These are phyloP conservation scores for Pilobolus umbonatus DNA, from an alignment of 192 early-diverging fungal species.

Conservation along the genomic window DNA sequence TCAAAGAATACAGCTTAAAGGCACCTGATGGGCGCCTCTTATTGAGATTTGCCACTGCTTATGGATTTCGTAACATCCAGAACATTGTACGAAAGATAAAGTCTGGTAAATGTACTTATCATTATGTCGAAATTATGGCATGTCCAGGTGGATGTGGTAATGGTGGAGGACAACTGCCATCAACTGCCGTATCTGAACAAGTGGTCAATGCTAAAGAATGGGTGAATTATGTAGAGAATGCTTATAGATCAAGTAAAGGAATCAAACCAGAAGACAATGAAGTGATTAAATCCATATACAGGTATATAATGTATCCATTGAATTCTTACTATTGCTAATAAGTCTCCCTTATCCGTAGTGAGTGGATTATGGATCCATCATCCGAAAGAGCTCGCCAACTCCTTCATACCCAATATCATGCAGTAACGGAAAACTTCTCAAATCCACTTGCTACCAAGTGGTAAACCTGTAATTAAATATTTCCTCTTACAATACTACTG, in stretches of 20 bases:
- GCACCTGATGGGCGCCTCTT: slow-evolving; percentile 41
- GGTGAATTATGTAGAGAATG: slow-evolving; percentile 62
- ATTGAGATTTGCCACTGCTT: slow-evolving; percentile 81
- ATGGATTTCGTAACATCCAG: slow-evolving; percentile 98
- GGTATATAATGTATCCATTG: slow-evolving; percentile 21
- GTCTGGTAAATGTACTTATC: slow-evolving; percentile 64
- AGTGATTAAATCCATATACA: slow-evolving; percentile 56
- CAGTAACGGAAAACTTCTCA: slow-evolving; percentile 63
- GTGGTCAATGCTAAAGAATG: slow-evolving; percentile 60
- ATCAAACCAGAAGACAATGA: slow-evolving; percentile 66
- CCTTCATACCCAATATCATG: slow-evolving; percentile 85
- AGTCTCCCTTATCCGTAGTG: slow-evolving; percentile 31
- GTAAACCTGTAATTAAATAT: too few species aligned
- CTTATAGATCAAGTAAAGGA: slow-evolving; percentile 52
- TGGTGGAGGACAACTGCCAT: slow-evolving; percentile 92
- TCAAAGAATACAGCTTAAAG: slow-evolving; percentile 61
- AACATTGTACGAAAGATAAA: slow-evolving; percentile 97
- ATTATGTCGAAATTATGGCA: slow-evolving; percentile 97
- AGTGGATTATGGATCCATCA: slow-evolving; percentile 79
- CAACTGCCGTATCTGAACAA: slow-evolving; percentile 38
- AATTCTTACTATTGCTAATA: not conserved
- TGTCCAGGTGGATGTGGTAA: slow-evolving; percentile 97
- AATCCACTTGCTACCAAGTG: slow-evolving; percentile 83
- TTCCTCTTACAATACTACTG: too few species aligned
- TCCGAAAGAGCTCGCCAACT: slow-evolving; percentile 54